Evolutionary conservation across 1,139 yeast species (phyloP).

Genomic region (Taphrina pruni): DNA sequence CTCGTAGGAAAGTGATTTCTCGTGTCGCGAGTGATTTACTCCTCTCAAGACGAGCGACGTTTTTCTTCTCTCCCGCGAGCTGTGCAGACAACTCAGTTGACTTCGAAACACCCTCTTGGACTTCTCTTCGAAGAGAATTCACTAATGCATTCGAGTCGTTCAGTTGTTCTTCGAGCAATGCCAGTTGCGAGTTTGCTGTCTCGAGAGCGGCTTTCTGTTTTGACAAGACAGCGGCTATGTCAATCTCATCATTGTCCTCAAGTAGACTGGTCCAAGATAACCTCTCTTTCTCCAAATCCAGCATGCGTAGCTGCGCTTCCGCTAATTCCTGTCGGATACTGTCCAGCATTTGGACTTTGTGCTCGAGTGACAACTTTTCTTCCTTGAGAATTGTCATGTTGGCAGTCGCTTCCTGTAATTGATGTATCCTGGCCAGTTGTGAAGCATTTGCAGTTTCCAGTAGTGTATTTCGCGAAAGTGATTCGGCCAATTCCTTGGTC

Average conservation of each 20-base stretch:
- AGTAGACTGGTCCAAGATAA: slow-evolving; percentile 53
- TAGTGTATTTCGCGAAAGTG: slow-evolving; percentile 63
- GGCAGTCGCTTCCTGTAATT: slow-evolving; percentile 55
- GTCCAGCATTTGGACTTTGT: slow-evolving; percentile 57
- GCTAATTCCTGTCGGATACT: slow-evolving; percentile 59
- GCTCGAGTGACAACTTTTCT: slow-evolving; percentile 57
- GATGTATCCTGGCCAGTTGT: slow-evolving; percentile 58
- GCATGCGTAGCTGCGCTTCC: slow-evolving; percentile 61
- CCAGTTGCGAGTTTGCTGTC: slow-evolving; percentile 51
- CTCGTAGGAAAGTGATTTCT: slow-evolving; percentile 66
- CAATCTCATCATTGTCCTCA: slow-evolving; percentile 49
- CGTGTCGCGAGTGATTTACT: slow-evolving; percentile 63
- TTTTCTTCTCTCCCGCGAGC: slow-evolving; percentile 17
- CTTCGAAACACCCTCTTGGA: slow-evolving; percentile 18
- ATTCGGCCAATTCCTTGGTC: slow-evolving; percentile 63
- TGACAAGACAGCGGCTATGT: slow-evolving; percentile 51
- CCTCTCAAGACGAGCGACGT: slow-evolving; percentile 57
- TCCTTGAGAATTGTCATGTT: slow-evolving; percentile 61
- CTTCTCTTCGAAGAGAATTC: slow-evolving; percentile 52
- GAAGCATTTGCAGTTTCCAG: slow-evolving; percentile 61
- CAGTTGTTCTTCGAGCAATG: slow-evolving; percentile 49
- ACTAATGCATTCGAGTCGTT: slow-evolving; percentile 41
- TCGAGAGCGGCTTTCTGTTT: slow-evolving; percentile 50
- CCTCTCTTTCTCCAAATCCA: slow-evolving; percentile 58
- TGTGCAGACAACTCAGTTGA: not conserved